These are phyloP conservation scores for Arachis hypogaea DNA, from an alignment of 306 rosid genomes.

Conservation along the genomic window DNA sequence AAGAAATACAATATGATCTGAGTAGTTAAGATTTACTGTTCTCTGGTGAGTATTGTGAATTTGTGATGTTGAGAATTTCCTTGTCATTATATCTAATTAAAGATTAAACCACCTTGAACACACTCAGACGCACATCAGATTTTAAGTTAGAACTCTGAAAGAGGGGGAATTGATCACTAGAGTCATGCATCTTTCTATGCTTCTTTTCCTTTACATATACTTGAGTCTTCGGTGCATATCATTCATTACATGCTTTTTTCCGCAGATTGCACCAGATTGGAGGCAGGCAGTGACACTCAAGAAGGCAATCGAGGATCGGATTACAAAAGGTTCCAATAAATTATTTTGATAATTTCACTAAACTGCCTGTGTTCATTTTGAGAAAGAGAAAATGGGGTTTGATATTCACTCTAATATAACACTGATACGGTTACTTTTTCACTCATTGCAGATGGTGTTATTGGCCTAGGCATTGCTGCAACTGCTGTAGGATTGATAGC, in stretches of 20 bases:
- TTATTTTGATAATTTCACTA: not conserved
- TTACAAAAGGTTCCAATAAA: conserved; percentile 70
- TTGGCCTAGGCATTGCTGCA: conserved; percentile 89
- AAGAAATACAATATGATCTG: conserved; percentile 5
- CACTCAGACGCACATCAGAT: not conserved
- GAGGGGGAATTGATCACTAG: conserved; percentile 1
- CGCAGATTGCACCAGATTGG: conserved; percentile 94
- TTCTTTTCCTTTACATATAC: conserved; percentile 13
- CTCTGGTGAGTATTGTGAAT: not conserved
- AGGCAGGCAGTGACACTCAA: conserved; percentile 82
- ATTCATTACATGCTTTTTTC: conserved; percentile 18
- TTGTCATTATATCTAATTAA: not conserved
- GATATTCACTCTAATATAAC: conserved; percentile 28
- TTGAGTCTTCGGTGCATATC: not conserved
- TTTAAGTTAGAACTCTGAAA: not conserved
- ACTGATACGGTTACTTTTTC: conserved; percentile 32
- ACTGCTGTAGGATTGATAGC: conserved; percentile 85
- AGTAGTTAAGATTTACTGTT: conserved; percentile 7
- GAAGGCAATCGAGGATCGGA: conserved; percentile 60
- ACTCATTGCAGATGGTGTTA: conserved; percentile 74
- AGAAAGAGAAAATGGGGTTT: conserved; percentile 7
- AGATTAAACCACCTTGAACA: conserved; percentile 11
- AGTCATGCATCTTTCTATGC: not conserved
- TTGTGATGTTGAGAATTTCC: no score
- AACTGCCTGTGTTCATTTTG: conserved; percentile 7